Evolutionary conservation across 2,329 filamentous ascomycete species (phyloP), one percentile per base, ranked within the genome.

Genomic region (Hypoxylon sp.): DNA sequence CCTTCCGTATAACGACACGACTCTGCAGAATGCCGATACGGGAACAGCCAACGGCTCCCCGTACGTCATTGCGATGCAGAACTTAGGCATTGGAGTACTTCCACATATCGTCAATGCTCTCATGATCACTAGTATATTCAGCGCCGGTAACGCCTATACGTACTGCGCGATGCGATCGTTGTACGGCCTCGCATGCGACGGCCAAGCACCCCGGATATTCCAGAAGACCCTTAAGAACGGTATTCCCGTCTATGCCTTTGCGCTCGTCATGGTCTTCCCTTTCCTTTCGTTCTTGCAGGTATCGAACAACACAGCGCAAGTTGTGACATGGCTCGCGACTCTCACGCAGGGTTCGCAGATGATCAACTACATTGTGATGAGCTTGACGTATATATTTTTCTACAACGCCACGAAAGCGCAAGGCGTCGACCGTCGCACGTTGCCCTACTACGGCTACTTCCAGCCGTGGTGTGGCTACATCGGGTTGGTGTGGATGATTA

Each of bases 221-320:
- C 80, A 81, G 5, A 83, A 80, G 70, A 88, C 85, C 70, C 87
- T 85, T 6, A 83, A 79, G 65, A 79, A 79, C 45, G 88, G 88
- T 23, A 86, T 92, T 4, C 90, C 90, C 0, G 83, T 90, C 67
- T 90, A 88, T 74, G 88, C 85, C 63, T 88, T 91, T 41, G 69
- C 74, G 1, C 75, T 88, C 29, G 85, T 87, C 1, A 84, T 91
- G 71, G 69, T 84, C 1, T 88, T 92, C 73, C 84, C 87, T 1
- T 82, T 91, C 37, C 78, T 92, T 29, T 85, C 86, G 8, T 91
- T 91, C 69, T 54, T 77, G 47, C 74, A 76, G 56, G 72, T 72
- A 30, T 73, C 69, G 0, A 73, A 73, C 39, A 75, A 70, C 52
- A 75, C 75, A 7, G 72, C 72, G 5, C 55, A 65, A 16, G 75